Conservation (phyloP, 1,139 yeast species). For the Candida sanyaensis region DNA sequence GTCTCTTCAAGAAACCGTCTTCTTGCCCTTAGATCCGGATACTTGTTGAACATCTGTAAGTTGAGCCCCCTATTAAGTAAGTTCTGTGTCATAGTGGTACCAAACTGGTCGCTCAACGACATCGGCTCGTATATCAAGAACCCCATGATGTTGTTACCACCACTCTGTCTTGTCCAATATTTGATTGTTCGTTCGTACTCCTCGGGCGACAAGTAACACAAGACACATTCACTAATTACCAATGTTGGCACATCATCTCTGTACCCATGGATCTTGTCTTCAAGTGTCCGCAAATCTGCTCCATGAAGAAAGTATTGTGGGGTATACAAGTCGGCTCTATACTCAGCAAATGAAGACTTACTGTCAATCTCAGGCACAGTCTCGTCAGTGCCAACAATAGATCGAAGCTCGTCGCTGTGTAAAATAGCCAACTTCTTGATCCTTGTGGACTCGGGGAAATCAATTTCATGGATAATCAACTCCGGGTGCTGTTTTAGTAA, state of each 20-base stretch:
- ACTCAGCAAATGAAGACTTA: slow-evolving; percentile 24
- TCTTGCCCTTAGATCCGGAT: slow-evolving; percentile 45
- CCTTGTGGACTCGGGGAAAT: slow-evolving; percentile 63
- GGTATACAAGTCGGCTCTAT: slow-evolving; percentile 41
- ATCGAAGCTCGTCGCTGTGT: slow-evolving; percentile 23
- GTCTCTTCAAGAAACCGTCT: slow-evolving; percentile 28
- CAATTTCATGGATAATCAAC: slow-evolving; percentile 68
- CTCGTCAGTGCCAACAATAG: slow-evolving; percentile 19
- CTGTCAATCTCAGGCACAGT: slow-evolving; percentile 15
- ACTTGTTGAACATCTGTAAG: slow-evolving; percentile 52
- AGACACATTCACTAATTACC: slow-evolving; percentile 83
- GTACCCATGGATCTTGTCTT: slow-evolving; percentile 18
- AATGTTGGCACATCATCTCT: slow-evolving; percentile 59
- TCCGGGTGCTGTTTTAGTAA: slow-evolving; percentile 28
- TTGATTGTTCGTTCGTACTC: slow-evolving; percentile 56
- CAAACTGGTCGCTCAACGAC: slow-evolving; percentile 73
- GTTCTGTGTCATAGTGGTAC: slow-evolving; percentile 78
- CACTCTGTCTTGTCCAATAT: slow-evolving; percentile 27
- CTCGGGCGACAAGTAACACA: slow-evolving; percentile 72
- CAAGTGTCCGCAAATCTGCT: slow-evolving; percentile 50
- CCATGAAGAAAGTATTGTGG: slow-evolving; percentile 55
- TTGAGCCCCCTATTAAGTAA: slow-evolving; percentile 70
- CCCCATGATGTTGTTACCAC: slow-evolving; percentile 30
- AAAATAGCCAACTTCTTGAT: slow-evolving; percentile 61
- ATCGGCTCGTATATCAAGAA: slow-evolving; percentile 85